Percentiles rank a stretch among this genome's conserved stretches.
Evolutionary conservation across 176 grass and related monocot species (phyloP).

Genomic region (Aegilops umbellulata): DNA sequence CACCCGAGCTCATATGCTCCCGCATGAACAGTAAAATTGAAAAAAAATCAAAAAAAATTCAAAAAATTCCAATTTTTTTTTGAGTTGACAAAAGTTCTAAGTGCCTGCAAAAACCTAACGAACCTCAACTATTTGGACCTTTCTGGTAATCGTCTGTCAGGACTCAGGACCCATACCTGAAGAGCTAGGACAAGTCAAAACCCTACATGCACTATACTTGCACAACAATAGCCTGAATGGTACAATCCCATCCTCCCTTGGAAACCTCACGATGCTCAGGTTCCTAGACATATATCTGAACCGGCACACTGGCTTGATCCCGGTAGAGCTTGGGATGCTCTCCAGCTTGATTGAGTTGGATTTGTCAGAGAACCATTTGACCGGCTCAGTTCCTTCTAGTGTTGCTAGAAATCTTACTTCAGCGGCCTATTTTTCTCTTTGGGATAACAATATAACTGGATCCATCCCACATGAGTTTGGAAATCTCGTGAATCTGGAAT

Average conservation of each 20-base stretch:
- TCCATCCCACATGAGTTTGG: not conserved
- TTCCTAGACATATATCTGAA: not conserved
- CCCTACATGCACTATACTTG: not conserved
- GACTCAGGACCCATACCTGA: constrained; percentile 26
- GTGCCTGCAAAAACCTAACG: no score
- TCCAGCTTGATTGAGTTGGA: not conserved
- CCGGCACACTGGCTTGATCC: not conserved
- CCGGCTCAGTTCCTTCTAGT: not conserved
- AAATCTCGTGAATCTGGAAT: not conserved
- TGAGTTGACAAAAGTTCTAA: no score
- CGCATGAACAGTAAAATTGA: no score
- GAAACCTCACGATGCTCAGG: constrained; percentile 3
- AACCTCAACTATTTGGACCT: not conserved
- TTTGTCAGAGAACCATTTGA: not conserved
- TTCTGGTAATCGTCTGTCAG: not conserved
- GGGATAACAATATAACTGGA: not conserved
- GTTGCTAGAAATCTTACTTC: not conserved
- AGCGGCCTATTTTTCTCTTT: not conserved
- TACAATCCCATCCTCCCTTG: not conserved
- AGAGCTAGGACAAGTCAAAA: not conserved
- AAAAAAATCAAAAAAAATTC: no score
- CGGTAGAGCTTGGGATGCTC: not conserved
- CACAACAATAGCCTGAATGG: not conserved
- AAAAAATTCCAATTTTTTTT: no score
- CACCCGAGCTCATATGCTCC: no score